Evolutionary conservation across 106 monocot species (phyloP), one percentile per base, ranked within the genome.

Genomic region (Dendrobium huoshanense): DNA sequence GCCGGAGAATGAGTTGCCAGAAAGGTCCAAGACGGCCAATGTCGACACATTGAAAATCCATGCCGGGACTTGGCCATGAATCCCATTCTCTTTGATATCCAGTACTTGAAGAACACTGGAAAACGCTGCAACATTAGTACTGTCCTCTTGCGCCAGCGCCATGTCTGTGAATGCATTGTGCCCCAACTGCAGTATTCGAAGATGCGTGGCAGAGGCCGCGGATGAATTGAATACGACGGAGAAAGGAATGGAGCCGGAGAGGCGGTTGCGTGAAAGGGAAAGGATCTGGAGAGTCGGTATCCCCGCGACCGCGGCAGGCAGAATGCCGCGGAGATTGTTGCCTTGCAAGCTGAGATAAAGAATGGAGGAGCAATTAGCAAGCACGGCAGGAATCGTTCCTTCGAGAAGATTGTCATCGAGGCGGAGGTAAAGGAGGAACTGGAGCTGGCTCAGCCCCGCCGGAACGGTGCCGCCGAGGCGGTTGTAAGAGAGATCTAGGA

Each of bases 1-100:
- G 7, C 92, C 95, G 33, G 80, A 83, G 86, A 95, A 95, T 75
- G 87, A 95, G 89, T 95, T 95, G 10, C 95, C 92, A 5, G 92
- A 92, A 40, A 95, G 90, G 79, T 95, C 92, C 75, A 95, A 84
- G 40, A 88, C 61, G 0, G 85, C 83, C 78, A 95, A 67, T 25
- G 84, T 85, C 10, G 87, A 58, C 0, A 86, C 24, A 7, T 54
- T 75, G 55, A 78, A 77, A 44, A 95, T 61, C 95, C 92, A 90
- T 15, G 80, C n/a, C 6, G 95, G 95, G 55, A 95, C 87, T 0
- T 4, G 11, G 1, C 92, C 92, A 9, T 65, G 59, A 19, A 95
- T 65, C 42, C 31, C 67, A 84, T 95, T 95, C 73, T 80, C 85
- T 75, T 85, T 83, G 61, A 95, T 81, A 67, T 92, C 95, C 33